Percentiles rank a stretch among this genome's conserved stretches.
phyloP scores from a whole-genome alignment of 1,284 basidiomycete species.

The Pulchroboletus neoregius region DNA sequence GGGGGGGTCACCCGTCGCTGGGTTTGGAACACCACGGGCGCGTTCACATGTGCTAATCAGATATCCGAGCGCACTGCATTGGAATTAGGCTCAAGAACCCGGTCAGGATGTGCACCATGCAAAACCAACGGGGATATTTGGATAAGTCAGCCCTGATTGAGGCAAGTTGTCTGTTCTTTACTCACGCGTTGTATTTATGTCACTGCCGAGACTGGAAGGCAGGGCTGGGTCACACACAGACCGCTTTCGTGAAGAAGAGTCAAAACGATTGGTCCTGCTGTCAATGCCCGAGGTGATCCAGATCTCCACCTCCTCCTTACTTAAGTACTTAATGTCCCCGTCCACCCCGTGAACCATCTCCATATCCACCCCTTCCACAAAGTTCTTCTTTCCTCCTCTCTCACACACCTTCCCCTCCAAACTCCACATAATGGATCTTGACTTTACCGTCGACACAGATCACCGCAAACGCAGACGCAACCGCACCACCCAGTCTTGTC shows the following conservation, averaged over 20 bases:
- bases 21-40: conserved; percentile 23
- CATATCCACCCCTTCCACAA: conserved; percentile 31
- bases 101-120: conserved; percentile 11
- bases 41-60: conserved; percentile 34
- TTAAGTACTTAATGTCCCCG: conserved; percentile 37
- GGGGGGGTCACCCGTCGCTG: conserved; percentile 26
- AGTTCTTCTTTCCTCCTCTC: conserved; percentile 30
- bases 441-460: conserved; percentile 63
- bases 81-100: conserved; percentile 36
- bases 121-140: conserved; percentile 25
- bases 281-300: conserved; percentile 36
- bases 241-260: conserved; percentile 35
- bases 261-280: conserved; percentile 33
- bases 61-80: conserved; percentile 38
- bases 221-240: conserved; percentile 35
- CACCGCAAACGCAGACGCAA: conserved; percentile 76
- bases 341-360: conserved; percentile 25
- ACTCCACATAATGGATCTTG: conserved; percentile 65
- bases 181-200: conserved; percentile 37
- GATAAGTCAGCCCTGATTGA: conserved; percentile 24
- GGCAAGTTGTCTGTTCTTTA: conserved; percentile 27
- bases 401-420: conserved; percentile 32
- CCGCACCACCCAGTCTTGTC: conserved; percentile 82
- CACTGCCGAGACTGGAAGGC: conserved; percentile 37
- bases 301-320: conserved; percentile 31